Evolutionary conservation across 1,284 basidiomycete species (phyloP), one percentile per base, ranked within the genome.

Genomic region (Boletellus dicymbophilus): DNA sequence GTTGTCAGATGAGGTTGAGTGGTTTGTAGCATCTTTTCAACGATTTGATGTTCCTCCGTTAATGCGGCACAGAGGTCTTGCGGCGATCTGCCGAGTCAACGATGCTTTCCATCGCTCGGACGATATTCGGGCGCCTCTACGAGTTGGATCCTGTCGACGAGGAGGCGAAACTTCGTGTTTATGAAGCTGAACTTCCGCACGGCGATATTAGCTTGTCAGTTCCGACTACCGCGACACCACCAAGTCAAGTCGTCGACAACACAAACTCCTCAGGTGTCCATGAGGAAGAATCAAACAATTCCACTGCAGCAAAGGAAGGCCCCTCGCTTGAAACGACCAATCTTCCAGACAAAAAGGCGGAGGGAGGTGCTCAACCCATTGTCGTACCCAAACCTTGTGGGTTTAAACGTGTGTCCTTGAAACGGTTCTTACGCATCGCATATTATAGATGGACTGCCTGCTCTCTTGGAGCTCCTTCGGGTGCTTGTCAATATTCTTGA

Each of bases 401-500:
- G 63, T 54, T 51, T 12, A 28, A 23, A 44, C 2, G 15, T 21
- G n/a, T 13, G 10, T 43, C 12, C 23, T 1, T 45, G 37, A 52
- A 36, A 39, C 44, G 21, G 23, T 37, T 49, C 40, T 58, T 16
- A 54, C 30, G 26, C 38, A 2, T 40, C 36, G 27, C 46, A 6
- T 37, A 31, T 53, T 53, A 41, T 72, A 76, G 97, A 94, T 70
- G 95, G 95, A 9, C 79, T 98, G 23, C 92, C 95, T 1, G 96
- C 97, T 3, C 88, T 98, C 44, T 76, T 95, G 22, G 97, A 99
- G 67, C 84, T 99, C 4, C 77, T 99, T 33, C 88, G 95, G 2
- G 97, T 99, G 25, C 81, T 99, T 42, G 87, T 98, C 60, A 95
- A 96, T 56, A 90, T 99, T 21, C 79, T 99, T 23, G 95, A 99